A percentile compares a stretch with the other conserved stretches of the same genome.
These are phyloP conservation scores for Pontederia paniculata DNA, from an alignment of 176 grass and related monocot genomes.

Conservation along the genomic window DNA sequence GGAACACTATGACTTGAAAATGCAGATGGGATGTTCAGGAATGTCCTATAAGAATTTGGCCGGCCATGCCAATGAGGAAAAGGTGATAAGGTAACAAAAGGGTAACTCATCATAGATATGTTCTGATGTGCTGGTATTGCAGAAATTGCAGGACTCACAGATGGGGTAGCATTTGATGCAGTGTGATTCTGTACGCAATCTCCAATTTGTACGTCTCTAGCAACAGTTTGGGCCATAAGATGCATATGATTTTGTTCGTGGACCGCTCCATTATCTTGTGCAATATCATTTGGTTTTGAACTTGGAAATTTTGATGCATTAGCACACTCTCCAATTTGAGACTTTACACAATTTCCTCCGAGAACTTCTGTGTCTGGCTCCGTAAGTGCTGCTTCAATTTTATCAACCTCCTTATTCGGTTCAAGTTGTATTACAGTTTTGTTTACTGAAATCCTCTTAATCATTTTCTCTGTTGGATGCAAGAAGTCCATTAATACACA, in stretches of 20 bases:
- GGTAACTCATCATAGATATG: constrained; percentile 22
- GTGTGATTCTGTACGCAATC: constrained; percentile 24
- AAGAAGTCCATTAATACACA: constrained; percentile 20
- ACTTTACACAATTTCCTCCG: constrained; percentile 21
- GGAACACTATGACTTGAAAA: constrained; percentile 76
- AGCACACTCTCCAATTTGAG: constrained; percentile 23
- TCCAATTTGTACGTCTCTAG: constrained; percentile 14
- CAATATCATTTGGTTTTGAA: constrained; percentile 18
- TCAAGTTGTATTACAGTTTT: constrained; percentile 27
- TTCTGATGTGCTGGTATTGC: constrained; percentile 27
- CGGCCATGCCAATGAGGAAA: constrained; percentile 40
- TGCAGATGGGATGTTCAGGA: constrained; percentile 45
- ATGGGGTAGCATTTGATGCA: constrained; percentile 29
- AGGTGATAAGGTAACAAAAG: constrained; percentile 40
- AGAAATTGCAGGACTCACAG: constrained; percentile 31
- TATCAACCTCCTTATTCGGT: constrained; percentile 23
- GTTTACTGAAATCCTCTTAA: constrained; percentile 27
- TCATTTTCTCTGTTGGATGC: constrained; percentile 30
- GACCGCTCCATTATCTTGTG: constrained; percentile 16
- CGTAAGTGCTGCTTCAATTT: not conserved
- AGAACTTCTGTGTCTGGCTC: constrained; percentile 28
- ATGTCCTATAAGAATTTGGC: constrained; percentile 61
- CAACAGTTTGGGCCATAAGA: constrained; percentile 14
- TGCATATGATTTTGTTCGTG: constrained; percentile 17
- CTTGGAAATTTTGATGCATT: constrained; percentile 24